A percentile compares a stretch with the other conserved stretches of the same genome.
Conservation (phyloP, 2,329 filamentous ascomycete genomes). For the Neoascochyta sp. region DNA sequence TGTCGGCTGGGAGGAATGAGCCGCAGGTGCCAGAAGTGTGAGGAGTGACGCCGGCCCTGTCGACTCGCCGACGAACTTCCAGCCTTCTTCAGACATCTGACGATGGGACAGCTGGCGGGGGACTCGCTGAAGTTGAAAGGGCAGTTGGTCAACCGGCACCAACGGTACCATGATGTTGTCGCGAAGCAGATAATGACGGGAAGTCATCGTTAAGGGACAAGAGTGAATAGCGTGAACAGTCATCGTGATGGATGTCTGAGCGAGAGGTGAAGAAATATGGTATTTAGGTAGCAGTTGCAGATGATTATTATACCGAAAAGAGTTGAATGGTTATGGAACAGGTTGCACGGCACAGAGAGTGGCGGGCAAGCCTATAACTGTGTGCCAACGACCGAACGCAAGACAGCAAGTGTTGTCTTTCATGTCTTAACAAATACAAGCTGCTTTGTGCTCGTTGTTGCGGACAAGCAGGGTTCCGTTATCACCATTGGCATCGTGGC, state of each 20-base stretch:
- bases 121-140: slow-evolving; percentile 39
- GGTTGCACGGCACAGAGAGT: background rate
- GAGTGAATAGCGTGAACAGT: background rate
- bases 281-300: no score
- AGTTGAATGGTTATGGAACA: background rate
- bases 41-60: slow-evolving; percentile 7
- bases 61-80: slow-evolving; percentile 23
- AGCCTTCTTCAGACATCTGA: slow-evolving; percentile 21
- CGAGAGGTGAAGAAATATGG: background rate
- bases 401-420: slow-evolving; percentile 15
- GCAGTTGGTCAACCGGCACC: slow-evolving; percentile 44
- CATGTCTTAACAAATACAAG: slow-evolving; percentile 1
- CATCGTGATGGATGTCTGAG: slow-evolving; percentile 7
- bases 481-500: no score
- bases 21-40: slow-evolving; percentile 5
- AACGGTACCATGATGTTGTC: slow-evolving; percentile 38
- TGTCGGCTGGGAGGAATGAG: background rate
- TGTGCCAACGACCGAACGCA: slow-evolving; percentile 2
- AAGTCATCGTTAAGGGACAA: slow-evolving; percentile 10
- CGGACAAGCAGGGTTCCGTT: no score
- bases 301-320: background rate
- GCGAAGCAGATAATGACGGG: slow-evolving; percentile 41
- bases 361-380: slow-evolving; percentile 2
- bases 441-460: background rate
- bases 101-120: slow-evolving; percentile 32